These are phyloP conservation scores for Macrophomina pseudophaseolina DNA, from an alignment of 2,329 filamentous ascomycete genomes.

Conservation along the genomic window DNA sequence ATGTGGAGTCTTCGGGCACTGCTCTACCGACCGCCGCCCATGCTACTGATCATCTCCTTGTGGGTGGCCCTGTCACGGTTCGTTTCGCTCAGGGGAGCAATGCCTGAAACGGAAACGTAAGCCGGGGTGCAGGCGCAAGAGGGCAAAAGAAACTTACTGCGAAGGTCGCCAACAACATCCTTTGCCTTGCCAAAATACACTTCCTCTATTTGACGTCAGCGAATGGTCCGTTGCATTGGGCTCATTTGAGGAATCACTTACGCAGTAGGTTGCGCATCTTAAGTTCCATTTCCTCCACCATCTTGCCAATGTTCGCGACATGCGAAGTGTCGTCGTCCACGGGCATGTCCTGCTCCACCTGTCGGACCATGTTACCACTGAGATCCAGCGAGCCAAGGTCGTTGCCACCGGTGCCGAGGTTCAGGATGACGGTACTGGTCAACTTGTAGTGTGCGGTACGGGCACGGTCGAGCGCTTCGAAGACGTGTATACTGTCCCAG, in stretches of 20 bases:
- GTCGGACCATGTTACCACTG: constrained; percentile 96
- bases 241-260: neutral
- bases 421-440: constrained; percentile 94
- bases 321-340: constrained; percentile 91
- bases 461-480: constrained; percentile 92
- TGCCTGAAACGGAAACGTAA: constrained; percentile 49
- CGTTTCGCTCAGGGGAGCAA: constrained; percentile 81
- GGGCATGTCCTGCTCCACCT: constrained; percentile 88
- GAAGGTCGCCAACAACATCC: constrained; percentile 93
- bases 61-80: constrained; percentile 85
- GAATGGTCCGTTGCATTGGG: neutral
- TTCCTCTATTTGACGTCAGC: constrained; percentile 64
- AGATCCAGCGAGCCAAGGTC: constrained; percentile 86
- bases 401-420: constrained; percentile 75
- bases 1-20: constrained; percentile 6
- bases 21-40: constrained; percentile 35
- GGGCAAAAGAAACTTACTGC: constrained; percentile 62
- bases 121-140: neutral
- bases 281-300: constrained; percentile 99
- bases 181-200: constrained; percentile 99
- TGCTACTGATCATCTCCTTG: constrained; percentile 78
- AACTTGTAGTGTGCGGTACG: constrained; percentile 96
- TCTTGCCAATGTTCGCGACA: constrained; percentile 88
- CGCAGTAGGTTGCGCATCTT: constrained; percentile 93
- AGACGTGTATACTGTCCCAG: constrained; percentile 99